Conservation (phyloP, 1,139 yeast species). For the Suhomyces kunorum region DNA sequence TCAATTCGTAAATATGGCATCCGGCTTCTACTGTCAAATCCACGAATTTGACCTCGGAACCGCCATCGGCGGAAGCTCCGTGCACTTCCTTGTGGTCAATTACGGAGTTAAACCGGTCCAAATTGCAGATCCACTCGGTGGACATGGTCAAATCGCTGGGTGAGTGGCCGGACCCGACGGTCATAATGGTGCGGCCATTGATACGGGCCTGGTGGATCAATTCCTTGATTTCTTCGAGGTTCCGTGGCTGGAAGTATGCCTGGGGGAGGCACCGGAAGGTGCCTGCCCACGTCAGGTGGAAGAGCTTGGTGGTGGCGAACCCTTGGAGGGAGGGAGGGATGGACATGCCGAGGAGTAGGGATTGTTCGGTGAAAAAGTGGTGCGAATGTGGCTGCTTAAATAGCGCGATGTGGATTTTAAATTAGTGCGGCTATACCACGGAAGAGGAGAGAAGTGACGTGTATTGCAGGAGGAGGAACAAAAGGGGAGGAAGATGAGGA, state of each 20-base stretch:
- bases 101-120: slow-evolving; percentile 70
- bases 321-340: slow-evolving; percentile 36
- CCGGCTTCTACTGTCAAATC: slow-evolving; percentile 96
- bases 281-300: slow-evolving; percentile 88
- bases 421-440: no score
- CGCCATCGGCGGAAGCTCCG: slow-evolving; percentile 41
- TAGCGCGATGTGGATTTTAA: not conserved
- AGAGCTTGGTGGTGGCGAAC: slow-evolving; percentile 38
- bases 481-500: no score
- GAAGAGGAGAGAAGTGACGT: no score
- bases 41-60: slow-evolving; percentile 61
- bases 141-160: slow-evolving; percentile 93
- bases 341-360: no score
- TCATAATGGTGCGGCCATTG: slow-evolving; percentile 66
- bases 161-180: slow-evolving; percentile 94
- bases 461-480: no score
- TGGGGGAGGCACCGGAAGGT: slow-evolving; percentile 79
- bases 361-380: not conserved
- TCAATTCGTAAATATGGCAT: slow-evolving; percentile 74
- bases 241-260: slow-evolving; percentile 73
- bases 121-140: slow-evolving; percentile 80
- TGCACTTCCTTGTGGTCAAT: slow-evolving; percentile 41
- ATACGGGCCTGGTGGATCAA: slow-evolving; percentile 67
- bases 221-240: slow-evolving; percentile 60
- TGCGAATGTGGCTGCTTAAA: no score